A percentile compares a stretch with the other conserved stretches of the same genome.
Conservation (phyloP, 495 filamentous ascomycete genomes). For the Trichocladium uniseriatum region DNA sequence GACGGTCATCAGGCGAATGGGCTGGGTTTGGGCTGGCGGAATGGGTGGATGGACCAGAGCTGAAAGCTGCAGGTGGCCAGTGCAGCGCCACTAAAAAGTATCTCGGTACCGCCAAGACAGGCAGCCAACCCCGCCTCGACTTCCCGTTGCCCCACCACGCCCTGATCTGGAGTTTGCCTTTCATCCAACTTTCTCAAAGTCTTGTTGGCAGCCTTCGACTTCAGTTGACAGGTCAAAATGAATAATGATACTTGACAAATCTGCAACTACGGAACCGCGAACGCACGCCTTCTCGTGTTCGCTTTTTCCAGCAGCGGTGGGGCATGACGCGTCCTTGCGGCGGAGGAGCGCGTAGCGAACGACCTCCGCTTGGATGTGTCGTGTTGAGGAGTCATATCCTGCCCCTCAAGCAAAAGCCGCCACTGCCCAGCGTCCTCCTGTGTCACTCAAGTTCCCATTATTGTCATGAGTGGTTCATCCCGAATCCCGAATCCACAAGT, state of each 20-base stretch:
- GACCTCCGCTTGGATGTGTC: not conserved
- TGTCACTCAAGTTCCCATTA: not conserved
- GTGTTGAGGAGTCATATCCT: conserved; percentile 1
- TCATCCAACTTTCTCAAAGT: too few relatives aligned
- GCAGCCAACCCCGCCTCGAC: conserved; percentile 4
- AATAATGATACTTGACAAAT: not conserved
- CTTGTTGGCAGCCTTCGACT: too few relatives aligned
- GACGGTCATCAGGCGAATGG: conserved; percentile 29
- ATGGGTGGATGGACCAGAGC: conserved; percentile 33
- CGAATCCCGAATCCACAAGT: not conserved
- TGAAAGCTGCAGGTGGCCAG: conserved; percentile 39
- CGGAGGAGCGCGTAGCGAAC: not conserved
- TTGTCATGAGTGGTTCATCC: too few relatives aligned
- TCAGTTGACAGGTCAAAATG: too few relatives aligned
- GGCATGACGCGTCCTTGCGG: not conserved
- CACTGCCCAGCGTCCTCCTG: not conserved
- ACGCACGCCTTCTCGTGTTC: too few relatives aligned
- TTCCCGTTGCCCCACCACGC: conserved; percentile 3
- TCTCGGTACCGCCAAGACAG: conserved; percentile 4
- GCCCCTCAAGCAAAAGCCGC: not conserved
- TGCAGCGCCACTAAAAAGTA: conserved; percentile 32
- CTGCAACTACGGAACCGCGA: not conserved
- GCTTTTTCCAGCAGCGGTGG: not conserved
- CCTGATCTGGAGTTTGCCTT: not conserved
- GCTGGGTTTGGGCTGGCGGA: conserved; percentile 9